Percentiles rank a stretch among this genome's conserved stretches.
Conservation (phyloP, 345 rosid species). For the Aethionema arabicum region DNA sequence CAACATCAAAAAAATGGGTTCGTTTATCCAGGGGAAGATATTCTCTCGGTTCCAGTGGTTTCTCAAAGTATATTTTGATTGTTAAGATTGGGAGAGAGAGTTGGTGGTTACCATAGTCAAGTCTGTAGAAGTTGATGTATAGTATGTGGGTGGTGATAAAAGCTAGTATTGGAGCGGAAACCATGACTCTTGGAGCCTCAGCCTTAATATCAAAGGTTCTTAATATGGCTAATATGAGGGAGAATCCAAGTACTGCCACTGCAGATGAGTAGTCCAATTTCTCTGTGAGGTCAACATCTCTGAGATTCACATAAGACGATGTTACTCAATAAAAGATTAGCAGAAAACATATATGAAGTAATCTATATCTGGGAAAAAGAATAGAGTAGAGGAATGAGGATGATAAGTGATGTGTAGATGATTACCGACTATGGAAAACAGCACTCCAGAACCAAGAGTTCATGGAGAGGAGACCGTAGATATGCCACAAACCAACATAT, state of each 20-base stretch:
- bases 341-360: conserved; percentile 13
- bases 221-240: conserved; percentile 57
- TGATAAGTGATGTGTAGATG: conserved; percentile 14
- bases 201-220: conserved; percentile 60
- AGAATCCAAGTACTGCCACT: conserved; percentile 66
- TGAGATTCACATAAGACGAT: conserved; percentile 28
- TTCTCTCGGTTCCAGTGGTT: neutral
- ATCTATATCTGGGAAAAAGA: too few species aligned
- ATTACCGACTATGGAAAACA: conserved; percentile 73
- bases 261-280: conserved; percentile 74
- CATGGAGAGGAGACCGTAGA: conserved; percentile 57
- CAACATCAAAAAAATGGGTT: neutral
- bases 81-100: conserved; percentile 6
- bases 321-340: neutral
- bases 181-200: conserved; percentile 75
- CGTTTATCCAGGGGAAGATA: conserved; percentile 2
- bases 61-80: neutral
- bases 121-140: conserved; percentile 57
- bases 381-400: neutral
- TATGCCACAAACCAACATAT: conserved; percentile 63
- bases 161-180: conserved; percentile 72
- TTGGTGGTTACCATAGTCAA: conserved; percentile 53
- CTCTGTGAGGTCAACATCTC: conserved; percentile 76
- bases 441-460: conserved; percentile 85
- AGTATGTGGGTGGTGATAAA: conserved; percentile 66